Conservation (phyloP, 202 grass and related monocot genomes). For the Bolboschoenoplectus hybrid region DNA sequence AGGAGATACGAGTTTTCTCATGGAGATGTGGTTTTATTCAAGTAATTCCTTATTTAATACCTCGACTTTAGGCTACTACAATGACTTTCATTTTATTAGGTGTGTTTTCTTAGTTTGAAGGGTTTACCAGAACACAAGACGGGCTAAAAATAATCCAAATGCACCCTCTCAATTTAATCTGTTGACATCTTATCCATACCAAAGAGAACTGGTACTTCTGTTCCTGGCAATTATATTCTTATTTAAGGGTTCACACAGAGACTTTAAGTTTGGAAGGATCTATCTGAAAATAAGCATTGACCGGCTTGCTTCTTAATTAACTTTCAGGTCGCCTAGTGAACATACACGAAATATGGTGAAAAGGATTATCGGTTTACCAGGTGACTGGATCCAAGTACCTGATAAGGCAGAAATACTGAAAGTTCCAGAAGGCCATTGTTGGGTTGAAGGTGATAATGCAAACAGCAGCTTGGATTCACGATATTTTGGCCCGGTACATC, state of each 20-base stretch:
- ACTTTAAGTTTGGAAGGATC: not conserved
- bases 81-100: not conserved
- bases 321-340: constrained; percentile 52
- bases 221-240: not conserved
- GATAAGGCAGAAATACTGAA: constrained; percentile 52
- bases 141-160: not conserved
- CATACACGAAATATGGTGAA: constrained; percentile 44
- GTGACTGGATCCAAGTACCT: constrained; percentile 75
- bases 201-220: not conserved
- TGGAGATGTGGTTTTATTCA: constrained; percentile 63
- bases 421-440: constrained; percentile 73
- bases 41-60: constrained; percentile 41
- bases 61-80: constrained; percentile 2
- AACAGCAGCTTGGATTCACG: constrained; percentile 60
- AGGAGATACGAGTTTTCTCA: constrained; percentile 54
- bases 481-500: constrained; percentile 66
- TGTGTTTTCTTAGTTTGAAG: constrained; percentile 23
- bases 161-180: not conserved
- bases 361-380: constrained; percentile 73
- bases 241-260: constrained; percentile 19
- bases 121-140: not conserved
- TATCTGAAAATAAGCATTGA: not conserved
- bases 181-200: not conserved
- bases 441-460: constrained; percentile 87
- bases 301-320: not conserved